phyloP scores from a whole-genome alignment of 345 rosid genomes.

The Lepidium aucheri region DNA sequence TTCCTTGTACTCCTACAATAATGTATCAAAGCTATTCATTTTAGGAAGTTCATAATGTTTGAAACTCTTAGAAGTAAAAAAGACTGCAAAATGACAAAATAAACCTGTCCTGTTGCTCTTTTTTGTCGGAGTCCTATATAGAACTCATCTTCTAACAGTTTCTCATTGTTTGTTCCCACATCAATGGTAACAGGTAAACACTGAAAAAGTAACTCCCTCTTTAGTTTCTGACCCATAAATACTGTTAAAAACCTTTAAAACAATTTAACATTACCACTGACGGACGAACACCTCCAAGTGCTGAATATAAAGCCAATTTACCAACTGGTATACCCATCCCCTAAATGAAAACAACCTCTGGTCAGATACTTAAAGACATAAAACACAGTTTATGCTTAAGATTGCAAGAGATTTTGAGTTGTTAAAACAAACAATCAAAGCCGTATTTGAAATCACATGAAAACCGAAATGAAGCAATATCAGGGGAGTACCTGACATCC shows the following conservation, averaged over 20 bases:
- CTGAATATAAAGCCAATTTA: conserved; percentile 70
- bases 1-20: conserved; percentile 63
- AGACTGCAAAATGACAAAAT: no score
- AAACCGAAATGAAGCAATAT: background rate
- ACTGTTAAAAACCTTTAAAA: background rate
- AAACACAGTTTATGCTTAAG: no score
- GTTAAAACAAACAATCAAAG: background rate
- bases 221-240: background rate
- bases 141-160: conserved; percentile 74
- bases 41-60: background rate
- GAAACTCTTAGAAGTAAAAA: background rate
- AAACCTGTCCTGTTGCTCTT: conserved; percentile 80
- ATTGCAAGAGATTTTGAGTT: no score
- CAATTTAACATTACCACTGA: conserved; percentile 40
- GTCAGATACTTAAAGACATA: background rate
- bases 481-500: conserved; percentile 73
- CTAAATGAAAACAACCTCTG: conserved; percentile 13
- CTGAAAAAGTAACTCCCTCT: conserved; percentile 36
- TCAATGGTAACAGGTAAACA: conserved; percentile 86
- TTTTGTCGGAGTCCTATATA: conserved; percentile 75
- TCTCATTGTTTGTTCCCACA: conserved; percentile 87
- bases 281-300: conserved; percentile 91
- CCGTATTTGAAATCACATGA: background rate
- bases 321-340: conserved; percentile 97
- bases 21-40: background rate